Conservation (phyloP, 2,329 filamentous ascomycete genomes). For the Hypocreales sp. region DNA sequence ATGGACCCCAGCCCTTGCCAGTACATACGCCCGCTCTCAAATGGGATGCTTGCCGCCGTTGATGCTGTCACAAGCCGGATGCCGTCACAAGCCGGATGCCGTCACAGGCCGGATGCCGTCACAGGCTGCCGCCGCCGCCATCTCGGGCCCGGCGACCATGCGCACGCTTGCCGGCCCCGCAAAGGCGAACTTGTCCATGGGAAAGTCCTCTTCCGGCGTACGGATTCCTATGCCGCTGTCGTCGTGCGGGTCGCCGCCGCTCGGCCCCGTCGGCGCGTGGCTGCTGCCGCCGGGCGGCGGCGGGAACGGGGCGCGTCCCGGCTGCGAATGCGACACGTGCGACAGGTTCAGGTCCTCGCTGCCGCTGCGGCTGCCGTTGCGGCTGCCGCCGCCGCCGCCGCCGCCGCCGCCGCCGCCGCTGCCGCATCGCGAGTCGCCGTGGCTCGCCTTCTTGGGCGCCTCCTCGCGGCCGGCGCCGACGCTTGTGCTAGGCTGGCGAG, state of each 20-base stretch:
- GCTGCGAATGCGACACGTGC: slow-evolving; percentile 30
- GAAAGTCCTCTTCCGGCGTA: slow-evolving; percentile 49
- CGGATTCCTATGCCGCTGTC: slow-evolving; percentile 63
- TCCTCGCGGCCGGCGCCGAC: slow-evolving; percentile 17
- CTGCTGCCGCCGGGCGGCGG: slow-evolving; percentile 22
- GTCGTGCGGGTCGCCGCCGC: slow-evolving; percentile 39
- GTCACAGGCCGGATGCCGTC: no score
- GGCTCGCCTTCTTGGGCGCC: slow-evolving; percentile 18
- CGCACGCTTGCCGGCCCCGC: slow-evolving; percentile 18
- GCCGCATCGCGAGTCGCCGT: slow-evolving; percentile 23
- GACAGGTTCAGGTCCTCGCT: slow-evolving; percentile 30
- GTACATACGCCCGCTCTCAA: no score
- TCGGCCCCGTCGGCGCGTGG: slow-evolving; percentile 18
- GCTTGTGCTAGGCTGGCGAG: slow-evolving; percentile 15
- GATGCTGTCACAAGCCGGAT: not conserved
- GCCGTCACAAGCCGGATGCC: no score
- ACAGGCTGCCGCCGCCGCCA: slow-evolving; percentile 9
- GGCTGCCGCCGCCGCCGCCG: slow-evolving; percentile 28
- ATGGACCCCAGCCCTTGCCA: not conserved
- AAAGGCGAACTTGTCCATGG: slow-evolving; percentile 42
- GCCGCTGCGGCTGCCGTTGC: slow-evolving; percentile 23
- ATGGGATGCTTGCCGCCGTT: no score
- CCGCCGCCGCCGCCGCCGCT: no score
- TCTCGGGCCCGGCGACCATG: slow-evolving; percentile 16
- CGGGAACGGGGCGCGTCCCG: slow-evolving; percentile 33